These are phyloP conservation scores for Cryptococcus floricola DNA, from an alignment of 1,284 basidiomycete genomes.

Conservation along the genomic window DNA sequence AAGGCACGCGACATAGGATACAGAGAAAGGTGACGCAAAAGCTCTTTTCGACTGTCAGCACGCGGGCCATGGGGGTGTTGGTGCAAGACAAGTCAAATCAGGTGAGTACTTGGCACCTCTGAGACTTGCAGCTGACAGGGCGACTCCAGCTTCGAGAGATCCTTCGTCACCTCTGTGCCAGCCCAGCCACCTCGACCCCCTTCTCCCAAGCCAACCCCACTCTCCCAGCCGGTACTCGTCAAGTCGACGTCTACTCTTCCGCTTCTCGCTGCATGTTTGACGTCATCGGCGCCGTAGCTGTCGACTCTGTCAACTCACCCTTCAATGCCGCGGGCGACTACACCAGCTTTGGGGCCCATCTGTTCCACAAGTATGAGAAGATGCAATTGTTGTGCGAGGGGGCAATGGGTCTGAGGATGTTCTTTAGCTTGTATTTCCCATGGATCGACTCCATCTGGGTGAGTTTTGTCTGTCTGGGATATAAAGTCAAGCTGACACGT, in stretches of 20 bases:
- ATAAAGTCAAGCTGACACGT: neutral
- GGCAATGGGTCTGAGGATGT: slow-evolving; percentile 6
- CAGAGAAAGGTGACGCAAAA: slow-evolving; percentile 25
- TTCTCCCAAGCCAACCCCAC: slow-evolving; percentile 3
- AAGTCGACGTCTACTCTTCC: slow-evolving; percentile 22
- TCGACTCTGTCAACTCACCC: slow-evolving; percentile 15
- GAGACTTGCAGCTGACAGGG: neutral
- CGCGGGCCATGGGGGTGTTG: slow-evolving; percentile 17
- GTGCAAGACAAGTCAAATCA: slow-evolving; percentile 22
- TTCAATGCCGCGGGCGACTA: slow-evolving; percentile 18
- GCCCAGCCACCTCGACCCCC: slow-evolving; percentile 3
- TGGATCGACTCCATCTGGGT: slow-evolving; percentile 19
- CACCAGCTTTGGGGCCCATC: slow-evolving; percentile 16
- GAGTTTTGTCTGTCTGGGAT: slow-evolving; percentile 3
- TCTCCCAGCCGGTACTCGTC: slow-evolving; percentile 3
- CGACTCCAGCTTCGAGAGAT: slow-evolving; percentile 16
- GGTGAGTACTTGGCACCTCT: slow-evolving; percentile 10
- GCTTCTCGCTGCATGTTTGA: slow-evolving; percentile 23
- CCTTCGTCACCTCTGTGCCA: slow-evolving; percentile 10
- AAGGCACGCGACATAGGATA: slow-evolving; percentile 26
- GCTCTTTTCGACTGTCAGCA: slow-evolving; percentile 18
- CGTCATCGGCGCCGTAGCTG: slow-evolving; percentile 23
- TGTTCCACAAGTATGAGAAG: slow-evolving; percentile 23
- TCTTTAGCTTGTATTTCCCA: slow-evolving; percentile 16
- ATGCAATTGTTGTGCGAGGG: slow-evolving; percentile 22